A percentile compares a stretch with the other conserved stretches of the same genome.
phyloP scores from a whole-genome alignment of 352 stramenopile species.

The Pythium pyrilobum region DNA sequence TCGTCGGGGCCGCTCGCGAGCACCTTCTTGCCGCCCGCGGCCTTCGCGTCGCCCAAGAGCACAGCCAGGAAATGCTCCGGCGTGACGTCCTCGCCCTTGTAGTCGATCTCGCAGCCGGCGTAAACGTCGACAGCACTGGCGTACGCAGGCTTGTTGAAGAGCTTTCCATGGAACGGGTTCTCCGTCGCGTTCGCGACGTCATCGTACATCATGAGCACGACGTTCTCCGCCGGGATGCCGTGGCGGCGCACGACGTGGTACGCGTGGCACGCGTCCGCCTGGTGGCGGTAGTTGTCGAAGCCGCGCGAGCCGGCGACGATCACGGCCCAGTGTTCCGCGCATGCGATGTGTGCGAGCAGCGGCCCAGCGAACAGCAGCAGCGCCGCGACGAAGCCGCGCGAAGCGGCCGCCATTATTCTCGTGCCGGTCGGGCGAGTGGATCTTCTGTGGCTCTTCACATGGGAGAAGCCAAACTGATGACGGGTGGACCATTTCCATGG shows the following conservation, averaged over 20 bases:
- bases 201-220: conserved; percentile 93
- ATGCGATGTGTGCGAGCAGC: not conserved
- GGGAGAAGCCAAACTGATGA: too few relatives aligned
- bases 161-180: conserved; percentile 84
- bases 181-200: conserved; percentile 69
- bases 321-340: conserved; percentile 83
- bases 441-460: too few relatives aligned
- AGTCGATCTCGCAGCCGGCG: conserved; percentile 72
- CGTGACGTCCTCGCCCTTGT: conserved; percentile 64
- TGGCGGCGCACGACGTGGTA: conserved; percentile 87
- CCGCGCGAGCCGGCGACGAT: conserved; percentile 85
- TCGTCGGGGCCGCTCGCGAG: conserved; percentile 78
- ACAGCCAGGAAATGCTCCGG: conserved; percentile 85
- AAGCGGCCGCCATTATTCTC: not conserved
- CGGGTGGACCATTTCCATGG: too few relatives aligned
- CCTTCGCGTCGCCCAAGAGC: conserved; percentile 60
- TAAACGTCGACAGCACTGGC: conserved; percentile 75
- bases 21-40: conserved; percentile 59
- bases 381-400: not conserved
- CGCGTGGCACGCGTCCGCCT: conserved; percentile 87
- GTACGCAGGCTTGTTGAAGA: conserved; percentile 84
- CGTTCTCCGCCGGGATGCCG: conserved; percentile 82
- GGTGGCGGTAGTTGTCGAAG: conserved; percentile 91
- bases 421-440: too few relatives aligned
- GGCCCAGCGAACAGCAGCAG: not conserved